Evolutionary conservation across 73 alveolate species (phyloP).

Genomic region (Stentor roeselii): DNA sequence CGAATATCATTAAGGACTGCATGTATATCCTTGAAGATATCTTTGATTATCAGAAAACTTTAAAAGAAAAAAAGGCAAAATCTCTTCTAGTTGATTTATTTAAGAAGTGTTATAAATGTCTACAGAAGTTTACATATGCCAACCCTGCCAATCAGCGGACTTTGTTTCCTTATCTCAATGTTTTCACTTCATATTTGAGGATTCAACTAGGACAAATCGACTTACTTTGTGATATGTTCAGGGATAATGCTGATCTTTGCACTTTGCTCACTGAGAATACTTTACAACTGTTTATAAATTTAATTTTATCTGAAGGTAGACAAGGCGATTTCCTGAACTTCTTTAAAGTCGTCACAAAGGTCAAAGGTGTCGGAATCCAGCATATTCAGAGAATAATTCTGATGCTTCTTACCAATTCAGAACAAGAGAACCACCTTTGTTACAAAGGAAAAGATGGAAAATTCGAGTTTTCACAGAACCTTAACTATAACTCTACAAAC

Average conservation of each 20-base stretch:
- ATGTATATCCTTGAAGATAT: background rate
- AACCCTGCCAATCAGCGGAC: slow-evolving; percentile 37
- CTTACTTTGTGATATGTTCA: slow-evolving; percentile 52
- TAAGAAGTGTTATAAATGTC: background rate
- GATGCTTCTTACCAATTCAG: slow-evolving; percentile 23
- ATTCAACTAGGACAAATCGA: slow-evolving; percentile 48
- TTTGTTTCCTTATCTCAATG: slow-evolving; percentile 26
- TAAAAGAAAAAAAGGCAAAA: background rate
- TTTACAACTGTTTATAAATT: slow-evolving; percentile 24
- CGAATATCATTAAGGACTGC: slow-evolving; percentile 18
- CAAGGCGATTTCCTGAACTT: slow-evolving; percentile 35
- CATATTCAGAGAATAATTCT: slow-evolving; percentile 44
- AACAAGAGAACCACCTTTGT: background rate
- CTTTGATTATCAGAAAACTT: background rate
- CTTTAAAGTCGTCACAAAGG: slow-evolving; percentile 30
- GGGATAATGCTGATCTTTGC: slow-evolving; percentile 34
- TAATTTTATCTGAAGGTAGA: slow-evolving; percentile 44
- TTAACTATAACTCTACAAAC: slow-evolving; percentile 20
- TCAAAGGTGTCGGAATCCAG: slow-evolving; percentile 31
- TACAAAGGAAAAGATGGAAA: background rate
- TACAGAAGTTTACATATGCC: background rate
- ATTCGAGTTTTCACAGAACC: slow-evolving; percentile 8
- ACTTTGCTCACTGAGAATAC: slow-evolving; percentile 26
- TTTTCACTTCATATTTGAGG: slow-evolving; percentile 25
- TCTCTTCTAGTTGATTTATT: background rate